A percentile compares a stretch with the other conserved stretches of the same genome.
phyloP scores from a whole-genome alignment of 2,329 filamentous ascomycete genomes.

The Claviceps paspali region DNA sequence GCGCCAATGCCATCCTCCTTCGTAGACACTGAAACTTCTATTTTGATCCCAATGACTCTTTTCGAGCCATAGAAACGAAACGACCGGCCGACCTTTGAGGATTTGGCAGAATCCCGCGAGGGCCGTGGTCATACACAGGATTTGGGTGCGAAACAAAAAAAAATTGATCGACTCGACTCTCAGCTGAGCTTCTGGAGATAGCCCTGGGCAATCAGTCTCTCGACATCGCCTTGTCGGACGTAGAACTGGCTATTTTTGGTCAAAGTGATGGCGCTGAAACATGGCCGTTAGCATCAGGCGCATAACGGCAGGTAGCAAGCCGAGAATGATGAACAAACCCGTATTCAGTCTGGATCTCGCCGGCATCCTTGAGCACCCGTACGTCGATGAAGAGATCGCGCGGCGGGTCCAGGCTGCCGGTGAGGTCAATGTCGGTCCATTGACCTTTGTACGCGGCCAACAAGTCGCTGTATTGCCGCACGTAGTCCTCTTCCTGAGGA shows the following conservation, averaged over 20 bases:
- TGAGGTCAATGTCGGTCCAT: conserved; percentile 95
- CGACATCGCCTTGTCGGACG: conserved; percentile 88
- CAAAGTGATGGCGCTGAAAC: conserved; percentile 75
- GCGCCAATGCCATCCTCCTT: no score
- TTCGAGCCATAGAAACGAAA: no score
- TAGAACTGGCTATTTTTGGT: conserved; percentile 98
- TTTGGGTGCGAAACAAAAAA: no score
- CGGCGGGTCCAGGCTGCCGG: conserved; percentile 86
- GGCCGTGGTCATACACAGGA: no score
- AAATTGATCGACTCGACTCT: conserved; percentile 14
- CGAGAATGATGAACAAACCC: conserved; percentile 37
- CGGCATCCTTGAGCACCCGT: conserved; percentile 85
- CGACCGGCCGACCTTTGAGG: no score
- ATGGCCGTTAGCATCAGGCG: conserved; percentile 10
- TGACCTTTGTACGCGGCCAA: conserved; percentile 94
- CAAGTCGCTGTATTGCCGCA: conserved; percentile 79
- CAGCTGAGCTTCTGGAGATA: conserved; percentile 83
- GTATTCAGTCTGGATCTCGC: conserved; percentile 98
- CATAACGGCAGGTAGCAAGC: no score
- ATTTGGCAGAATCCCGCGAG: no score
- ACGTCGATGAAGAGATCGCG: conserved; percentile 94
- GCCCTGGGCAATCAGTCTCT: conserved; percentile 82
- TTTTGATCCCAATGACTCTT: no score
- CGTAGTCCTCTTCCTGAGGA: conserved; percentile 93
- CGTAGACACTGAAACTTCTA: no score